Evolutionary conservation across 1,284 basidiomycete genomes (phyloP).

Genomic region (Papiliotrema fonsecae): DNA sequence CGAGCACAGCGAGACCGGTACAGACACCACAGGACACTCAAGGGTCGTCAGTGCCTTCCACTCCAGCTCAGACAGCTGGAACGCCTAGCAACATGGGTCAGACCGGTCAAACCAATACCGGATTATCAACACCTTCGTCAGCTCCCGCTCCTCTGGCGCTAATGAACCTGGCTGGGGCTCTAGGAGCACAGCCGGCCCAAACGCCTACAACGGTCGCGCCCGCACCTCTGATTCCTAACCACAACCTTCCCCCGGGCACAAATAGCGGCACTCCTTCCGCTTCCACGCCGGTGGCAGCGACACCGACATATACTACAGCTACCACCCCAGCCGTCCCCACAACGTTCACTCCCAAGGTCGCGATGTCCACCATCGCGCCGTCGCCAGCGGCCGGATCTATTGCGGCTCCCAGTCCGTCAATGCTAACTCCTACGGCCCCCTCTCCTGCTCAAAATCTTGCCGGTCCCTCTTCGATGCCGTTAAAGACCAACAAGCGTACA

Average conservation of each 20-base stretch:
- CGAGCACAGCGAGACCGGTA: too few relatives aligned
- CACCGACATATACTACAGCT: too few relatives aligned
- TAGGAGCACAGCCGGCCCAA: background rate
- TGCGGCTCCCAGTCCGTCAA: background rate
- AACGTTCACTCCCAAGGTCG: too few relatives aligned
- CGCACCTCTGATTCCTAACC: background rate
- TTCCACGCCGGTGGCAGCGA: background rate
- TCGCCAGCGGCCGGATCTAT: too few relatives aligned
- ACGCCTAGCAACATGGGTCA: background rate
- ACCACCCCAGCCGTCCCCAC: too few relatives aligned
- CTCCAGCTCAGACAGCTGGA: background rate
- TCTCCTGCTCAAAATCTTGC: background rate
- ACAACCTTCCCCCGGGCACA: too few relatives aligned
- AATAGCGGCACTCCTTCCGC: too few relatives aligned
- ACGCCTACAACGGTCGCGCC: background rate
- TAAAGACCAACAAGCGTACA: background rate
- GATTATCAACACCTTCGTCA: background rate
- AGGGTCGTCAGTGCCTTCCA: background rate
- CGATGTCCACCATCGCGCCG: too few relatives aligned
- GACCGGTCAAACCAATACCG: background rate
- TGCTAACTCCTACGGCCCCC: background rate
- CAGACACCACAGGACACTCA: background rate
- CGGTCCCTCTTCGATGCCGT: background rate
- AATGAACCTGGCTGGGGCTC: too few relatives aligned
- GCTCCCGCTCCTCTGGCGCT: background rate